Evolutionary conservation across 306 rosid species (phyloP).

Genomic region (Luffa aegyptiaca): DNA sequence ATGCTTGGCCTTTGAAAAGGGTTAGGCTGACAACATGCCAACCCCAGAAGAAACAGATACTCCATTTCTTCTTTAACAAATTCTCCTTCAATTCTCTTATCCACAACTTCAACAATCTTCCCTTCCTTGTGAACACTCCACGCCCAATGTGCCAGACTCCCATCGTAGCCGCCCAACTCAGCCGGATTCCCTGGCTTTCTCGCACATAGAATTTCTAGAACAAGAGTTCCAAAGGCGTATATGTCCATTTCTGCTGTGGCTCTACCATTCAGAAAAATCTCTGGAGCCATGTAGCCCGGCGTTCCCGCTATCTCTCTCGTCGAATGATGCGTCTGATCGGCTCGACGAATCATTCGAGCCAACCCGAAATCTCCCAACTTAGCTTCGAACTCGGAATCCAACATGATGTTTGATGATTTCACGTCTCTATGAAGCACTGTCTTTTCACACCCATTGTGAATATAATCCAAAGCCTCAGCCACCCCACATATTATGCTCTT

Average conservation of each 20-base stretch:
- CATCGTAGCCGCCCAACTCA: slow-evolving; percentile 30
- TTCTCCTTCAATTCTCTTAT: slow-evolving; percentile 24
- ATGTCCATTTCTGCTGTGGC: slow-evolving; percentile 67
- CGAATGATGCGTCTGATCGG: slow-evolving; percentile 53
- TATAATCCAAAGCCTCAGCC: slow-evolving; percentile 68
- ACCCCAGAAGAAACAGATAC: slow-evolving; percentile 39
- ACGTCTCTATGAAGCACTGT: slow-evolving; percentile 70
- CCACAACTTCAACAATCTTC: slow-evolving; percentile 28
- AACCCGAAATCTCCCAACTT: slow-evolving; percentile 74
- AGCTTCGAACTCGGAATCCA: slow-evolving; percentile 45
- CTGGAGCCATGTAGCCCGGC: slow-evolving; percentile 83
- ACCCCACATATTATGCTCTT: slow-evolving; percentile 36
- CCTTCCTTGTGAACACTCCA: slow-evolving; percentile 50
- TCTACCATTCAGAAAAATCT: slow-evolving; percentile 48
- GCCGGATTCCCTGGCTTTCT: slow-evolving; percentile 38
- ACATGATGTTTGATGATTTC: slow-evolving; percentile 64
- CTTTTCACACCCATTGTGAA: slow-evolving; percentile 59
- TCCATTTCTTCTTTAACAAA: slow-evolving; percentile 11
- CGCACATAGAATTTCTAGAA: slow-evolving; percentile 59
- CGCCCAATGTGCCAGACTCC: slow-evolving; percentile 49
- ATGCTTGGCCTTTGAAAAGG: too few relatives aligned
- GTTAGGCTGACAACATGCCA: slow-evolving; percentile 28
- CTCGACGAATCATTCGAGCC: slow-evolving; percentile 44
- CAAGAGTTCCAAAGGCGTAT: slow-evolving; percentile 64
- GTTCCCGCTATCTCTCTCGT: slow-evolving; percentile 82